Conservation (phyloP, 257 asterid genomes). For the Penstemon davidsonii region DNA sequence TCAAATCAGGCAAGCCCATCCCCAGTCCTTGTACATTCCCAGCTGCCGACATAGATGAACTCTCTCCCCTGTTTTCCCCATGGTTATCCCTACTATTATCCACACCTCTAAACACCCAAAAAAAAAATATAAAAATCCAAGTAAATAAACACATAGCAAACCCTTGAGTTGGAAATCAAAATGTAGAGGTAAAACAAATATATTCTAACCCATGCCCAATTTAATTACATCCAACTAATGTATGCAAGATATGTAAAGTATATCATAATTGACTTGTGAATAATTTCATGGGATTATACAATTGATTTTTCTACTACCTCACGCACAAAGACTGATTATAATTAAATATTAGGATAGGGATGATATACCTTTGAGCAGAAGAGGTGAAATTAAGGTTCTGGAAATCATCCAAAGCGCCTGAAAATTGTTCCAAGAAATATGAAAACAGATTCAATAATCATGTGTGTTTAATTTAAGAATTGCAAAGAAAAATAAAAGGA, state of each 20-base stretch:
- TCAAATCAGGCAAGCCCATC: slow-evolving; percentile 94
- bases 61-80: slow-evolving; percentile 54
- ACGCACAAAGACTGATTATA: neutral
- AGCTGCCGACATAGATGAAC: slow-evolving; percentile 32
- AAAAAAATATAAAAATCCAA: slow-evolving; percentile 1
- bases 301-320: neutral
- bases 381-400: slow-evolving; percentile 83
- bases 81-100: slow-evolving; percentile 24
- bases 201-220: neutral
- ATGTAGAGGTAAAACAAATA: slow-evolving; percentile 2
- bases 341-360: neutral
- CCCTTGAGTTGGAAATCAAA: slow-evolving; percentile 12
- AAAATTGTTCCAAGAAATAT: slow-evolving; percentile 20
- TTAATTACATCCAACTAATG: neutral
- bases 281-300: too few relatives aligned
- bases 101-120: slow-evolving; percentile 41
- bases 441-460: neutral
- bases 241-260: too few relatives aligned
- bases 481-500: neutral
- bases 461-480: neutral
- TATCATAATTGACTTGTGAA: too few relatives aligned
- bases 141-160: neutral
- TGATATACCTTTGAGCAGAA: slow-evolving; percentile 68
- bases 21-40: slow-evolving; percentile 83
- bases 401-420: slow-evolving; percentile 99